phyloP scores from a whole-genome alignment of 2,329 filamentous ascomycete species.

The Elsinoe perseae region DNA sequence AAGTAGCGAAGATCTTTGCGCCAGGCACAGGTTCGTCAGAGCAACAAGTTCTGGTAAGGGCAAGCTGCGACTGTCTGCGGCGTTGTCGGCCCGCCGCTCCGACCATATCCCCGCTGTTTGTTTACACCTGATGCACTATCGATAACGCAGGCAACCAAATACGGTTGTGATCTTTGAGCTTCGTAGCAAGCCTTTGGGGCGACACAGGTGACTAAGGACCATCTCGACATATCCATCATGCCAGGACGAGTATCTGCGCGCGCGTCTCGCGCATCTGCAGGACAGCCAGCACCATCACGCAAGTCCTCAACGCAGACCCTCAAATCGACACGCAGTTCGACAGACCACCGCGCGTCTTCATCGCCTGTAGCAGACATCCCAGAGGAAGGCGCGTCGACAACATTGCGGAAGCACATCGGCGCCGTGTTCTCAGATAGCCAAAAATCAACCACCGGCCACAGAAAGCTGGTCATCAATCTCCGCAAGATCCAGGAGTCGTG shows the following conservation, averaged over 20 bases:
- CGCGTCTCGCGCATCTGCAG: slow-evolving; percentile 9
- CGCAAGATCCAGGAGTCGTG: slow-evolving; percentile 87
- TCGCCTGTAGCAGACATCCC: slow-evolving; percentile 45
- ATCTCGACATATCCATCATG: not conserved
- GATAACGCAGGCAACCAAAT: slow-evolving; percentile 11
- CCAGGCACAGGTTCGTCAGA: too few species aligned
- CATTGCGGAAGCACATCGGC: slow-evolving; percentile 66
- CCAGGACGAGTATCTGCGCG: slow-evolving; percentile 11
- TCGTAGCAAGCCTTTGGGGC: not conserved
- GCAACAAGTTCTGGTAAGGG: too few species aligned
- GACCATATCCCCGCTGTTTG: slow-evolving; percentile 9
- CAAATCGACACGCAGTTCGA: slow-evolving; percentile 5
- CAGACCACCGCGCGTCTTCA: slow-evolving; percentile 17
- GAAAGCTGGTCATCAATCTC: slow-evolving; percentile 79
- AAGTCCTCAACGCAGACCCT: slow-evolving; percentile 14
- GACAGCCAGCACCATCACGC: not conserved
- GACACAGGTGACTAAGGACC: not conserved
- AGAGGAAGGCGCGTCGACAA: slow-evolving; percentile 62
- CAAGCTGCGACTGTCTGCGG: not conserved
- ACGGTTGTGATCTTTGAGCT: not conserved
- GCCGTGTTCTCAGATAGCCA: slow-evolving; percentile 57
- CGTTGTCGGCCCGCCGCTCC: not conserved
- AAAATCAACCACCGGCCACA: slow-evolving; percentile 78
- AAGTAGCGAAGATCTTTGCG: not conserved
- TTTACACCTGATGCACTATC: not conserved